phyloP scores from a whole-genome alignment of 2,329 filamentous ascomycete species.

The Penicillium corylophilum region DNA sequence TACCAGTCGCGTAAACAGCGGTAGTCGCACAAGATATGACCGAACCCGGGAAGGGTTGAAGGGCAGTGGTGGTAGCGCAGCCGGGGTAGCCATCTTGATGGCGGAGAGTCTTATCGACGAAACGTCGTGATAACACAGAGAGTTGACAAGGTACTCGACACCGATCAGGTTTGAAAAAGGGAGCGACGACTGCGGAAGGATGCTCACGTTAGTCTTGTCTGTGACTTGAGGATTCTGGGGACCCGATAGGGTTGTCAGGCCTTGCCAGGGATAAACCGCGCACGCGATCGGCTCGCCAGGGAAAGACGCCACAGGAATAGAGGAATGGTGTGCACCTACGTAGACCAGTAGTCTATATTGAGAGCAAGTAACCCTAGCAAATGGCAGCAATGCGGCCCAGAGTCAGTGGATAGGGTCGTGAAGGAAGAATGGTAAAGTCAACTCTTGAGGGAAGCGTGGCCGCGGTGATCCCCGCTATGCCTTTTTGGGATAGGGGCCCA shows the following conservation, averaged over 20 bases:
- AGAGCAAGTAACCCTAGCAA: neutral
- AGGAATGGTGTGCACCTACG: too few relatives aligned
- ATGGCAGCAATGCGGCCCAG: neutral
- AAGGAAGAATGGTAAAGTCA: neutral
- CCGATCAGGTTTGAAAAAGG: neutral
- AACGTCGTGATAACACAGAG: neutral
- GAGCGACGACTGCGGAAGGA: conserved; percentile 1
- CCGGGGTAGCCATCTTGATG: conserved; percentile 44
- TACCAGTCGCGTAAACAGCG: conserved; percentile 76
- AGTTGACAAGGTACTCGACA: neutral
- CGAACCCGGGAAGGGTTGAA: conserved; percentile 74
- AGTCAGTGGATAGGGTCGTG: neutral
- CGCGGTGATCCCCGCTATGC: conserved; percentile 7
- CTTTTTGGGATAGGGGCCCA: neutral
- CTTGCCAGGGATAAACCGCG: conserved; percentile 21
- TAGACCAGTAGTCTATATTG: neutral
- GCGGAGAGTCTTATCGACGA: neutral
- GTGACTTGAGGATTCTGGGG: conserved; percentile 1
- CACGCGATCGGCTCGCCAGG: conserved; percentile 13
- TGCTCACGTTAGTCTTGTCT: neutral
- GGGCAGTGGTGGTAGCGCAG: conserved; percentile 52
- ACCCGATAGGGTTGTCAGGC: neutral
- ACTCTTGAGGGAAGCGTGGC: conserved; percentile 1
- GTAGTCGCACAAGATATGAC: conserved; percentile 80
- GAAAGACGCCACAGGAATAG: neutral